Percentiles rank a stretch among this genome's conserved stretches.
phyloP scores from a whole-genome alignment of 1,284 basidiomycete species.

The Leucoagaricus sp. region DNA sequence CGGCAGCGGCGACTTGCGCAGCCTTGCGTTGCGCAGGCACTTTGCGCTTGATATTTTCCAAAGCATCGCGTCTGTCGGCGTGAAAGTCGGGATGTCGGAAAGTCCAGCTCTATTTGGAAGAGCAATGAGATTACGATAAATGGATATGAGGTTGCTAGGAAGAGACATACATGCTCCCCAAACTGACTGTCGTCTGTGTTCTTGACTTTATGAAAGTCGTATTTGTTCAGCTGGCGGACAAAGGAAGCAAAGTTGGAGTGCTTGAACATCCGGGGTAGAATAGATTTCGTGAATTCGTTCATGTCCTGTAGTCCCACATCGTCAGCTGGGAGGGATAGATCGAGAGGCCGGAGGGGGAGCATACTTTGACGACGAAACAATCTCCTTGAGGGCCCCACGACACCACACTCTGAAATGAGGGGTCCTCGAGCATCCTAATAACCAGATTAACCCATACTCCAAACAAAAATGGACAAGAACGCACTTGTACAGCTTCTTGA shows the following conservation, averaged over 20 bases:
- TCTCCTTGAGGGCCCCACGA: constrained; percentile 88
- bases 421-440: constrained; percentile 85
- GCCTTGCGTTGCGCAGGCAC: constrained; percentile 74
- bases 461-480: constrained; percentile 26
- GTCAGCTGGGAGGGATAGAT: not conserved
- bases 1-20: constrained; percentile 16
- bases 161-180: constrained; percentile 70
- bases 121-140: constrained; percentile 15
- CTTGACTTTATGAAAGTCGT: constrained; percentile 97
- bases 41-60: constrained; percentile 96
- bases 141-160: constrained; percentile 1
- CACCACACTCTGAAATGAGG: constrained; percentile 73
- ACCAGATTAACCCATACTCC: constrained; percentile 10
- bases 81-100: constrained; percentile 96
- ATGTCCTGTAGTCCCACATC: constrained; percentile 63
- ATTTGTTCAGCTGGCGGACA: constrained; percentile 96
- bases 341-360: constrained; percentile 11
- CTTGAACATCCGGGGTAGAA: constrained; percentile 94
- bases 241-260: constrained; percentile 97
- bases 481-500: constrained; percentile 93
- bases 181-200: constrained; percentile 79
- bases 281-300: constrained; percentile 95
- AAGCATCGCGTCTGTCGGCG: constrained; percentile 78
- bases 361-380: constrained; percentile 89
- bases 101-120: constrained; percentile 77